phyloP scores from a whole-genome alignment of 495 filamentous ascomycete genomes.

The Acidiella bohemica region DNA sequence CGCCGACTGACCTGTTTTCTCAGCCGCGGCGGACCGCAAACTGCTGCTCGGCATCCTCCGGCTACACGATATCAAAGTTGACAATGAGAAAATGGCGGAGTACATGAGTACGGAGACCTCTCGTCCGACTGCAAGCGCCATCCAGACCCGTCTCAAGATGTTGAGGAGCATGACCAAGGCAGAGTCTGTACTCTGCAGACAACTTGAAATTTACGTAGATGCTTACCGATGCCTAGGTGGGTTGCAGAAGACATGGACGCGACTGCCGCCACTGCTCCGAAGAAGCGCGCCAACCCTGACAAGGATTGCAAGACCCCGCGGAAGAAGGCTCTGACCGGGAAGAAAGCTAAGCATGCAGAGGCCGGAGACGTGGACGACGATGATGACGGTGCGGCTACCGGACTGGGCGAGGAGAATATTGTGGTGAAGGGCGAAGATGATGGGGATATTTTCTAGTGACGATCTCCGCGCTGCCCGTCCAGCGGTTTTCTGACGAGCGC shows the following conservation, averaged over 20 bases:
- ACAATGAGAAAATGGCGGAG: conserved; percentile 8
- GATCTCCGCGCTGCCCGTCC: too few relatives aligned
- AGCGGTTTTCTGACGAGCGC: too few relatives aligned
- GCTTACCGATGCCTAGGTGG: neutral
- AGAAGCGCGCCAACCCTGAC: neutral
- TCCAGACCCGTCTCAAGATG: conserved; percentile 8
- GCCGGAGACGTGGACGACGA: neutral
- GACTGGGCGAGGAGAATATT: neutral
- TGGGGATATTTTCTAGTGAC: too few relatives aligned
- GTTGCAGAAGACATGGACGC: neutral
- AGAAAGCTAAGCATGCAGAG: neutral
- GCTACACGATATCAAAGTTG: conserved; percentile 7
- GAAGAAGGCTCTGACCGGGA: neutral
- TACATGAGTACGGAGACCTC: conserved; percentile 4
- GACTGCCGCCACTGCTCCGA: neutral
- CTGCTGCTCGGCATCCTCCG: conserved; percentile 13
- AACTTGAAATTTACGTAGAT: neutral
- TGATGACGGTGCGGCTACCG: neutral
- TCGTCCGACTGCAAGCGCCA: neutral
- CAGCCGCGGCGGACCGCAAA: conserved; percentile 11
- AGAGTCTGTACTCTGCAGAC: neutral
- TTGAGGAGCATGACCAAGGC: conserved; percentile 5
- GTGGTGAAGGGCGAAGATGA: neutral
- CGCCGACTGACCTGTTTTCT: neutral
- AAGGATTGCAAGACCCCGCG: neutral